phyloP scores from a whole-genome alignment of 495 filamentous ascomycete species.

The Hypoxylon crocopeplum region DNA sequence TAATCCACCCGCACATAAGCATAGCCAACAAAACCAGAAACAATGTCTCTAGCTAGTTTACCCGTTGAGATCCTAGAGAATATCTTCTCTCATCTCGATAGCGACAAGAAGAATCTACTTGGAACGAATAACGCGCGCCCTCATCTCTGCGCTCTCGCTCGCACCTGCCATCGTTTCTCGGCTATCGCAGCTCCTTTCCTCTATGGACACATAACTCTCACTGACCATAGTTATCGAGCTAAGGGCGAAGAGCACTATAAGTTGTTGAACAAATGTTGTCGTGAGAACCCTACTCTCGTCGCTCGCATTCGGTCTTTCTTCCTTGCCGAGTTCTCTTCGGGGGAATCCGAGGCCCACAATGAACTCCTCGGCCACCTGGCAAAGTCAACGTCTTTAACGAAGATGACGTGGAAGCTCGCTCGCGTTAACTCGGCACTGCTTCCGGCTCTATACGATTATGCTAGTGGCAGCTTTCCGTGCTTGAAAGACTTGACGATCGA shows the following conservation, averaged over 20 bases:
- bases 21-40: not conserved
- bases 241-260: not conserved
- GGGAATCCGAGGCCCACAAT: not conserved
- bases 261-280: not conserved
- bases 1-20: not conserved
- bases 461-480: constrained; percentile 1
- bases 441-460: constrained; percentile 4
- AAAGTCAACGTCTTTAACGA: constrained; percentile 9
- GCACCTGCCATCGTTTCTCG: constrained; percentile 12
- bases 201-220: constrained; percentile 1
- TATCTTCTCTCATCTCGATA: constrained; percentile 9
- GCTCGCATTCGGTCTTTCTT: constrained; percentile 1
- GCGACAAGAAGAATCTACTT: not conserved
- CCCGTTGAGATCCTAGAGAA: constrained; percentile 11
- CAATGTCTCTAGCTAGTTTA: not conserved
- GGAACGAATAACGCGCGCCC: constrained; percentile 2
- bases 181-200: not conserved
- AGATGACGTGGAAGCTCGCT: not conserved
- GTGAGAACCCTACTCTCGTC: not conserved
- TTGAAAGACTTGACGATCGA: not conserved
- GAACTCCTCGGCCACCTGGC: constrained; percentile 6
- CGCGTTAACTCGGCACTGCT: not conserved
- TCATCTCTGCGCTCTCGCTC: constrained; percentile 19
- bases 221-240: not conserved
- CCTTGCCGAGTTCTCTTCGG: not conserved